Evolutionary conservation across 2,329 filamentous ascomycete genomes (phyloP), one percentile per base, ranked within the genome.

Genomic region (Colletotrichum tamarilloi): DNA sequence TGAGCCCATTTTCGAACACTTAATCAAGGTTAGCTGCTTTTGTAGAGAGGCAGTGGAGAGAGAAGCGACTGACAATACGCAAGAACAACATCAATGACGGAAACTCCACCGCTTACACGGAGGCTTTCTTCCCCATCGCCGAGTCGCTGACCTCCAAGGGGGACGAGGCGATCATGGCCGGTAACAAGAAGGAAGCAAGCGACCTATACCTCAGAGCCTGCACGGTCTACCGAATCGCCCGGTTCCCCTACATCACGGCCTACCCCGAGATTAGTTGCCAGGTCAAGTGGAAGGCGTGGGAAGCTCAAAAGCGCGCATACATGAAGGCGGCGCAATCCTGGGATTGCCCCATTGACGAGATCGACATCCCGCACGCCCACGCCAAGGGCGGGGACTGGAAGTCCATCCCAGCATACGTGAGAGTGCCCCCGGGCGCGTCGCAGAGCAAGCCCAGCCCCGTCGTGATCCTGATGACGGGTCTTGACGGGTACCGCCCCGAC

Each of bases 201-300:
- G 88, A 88, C 46, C 85, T 92, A 22, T 94, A 92, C 80, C 86
- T 94, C n/a, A 90, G 93, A 26, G 92, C 92, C 5, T 92, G 92
- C 26, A 90, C 92, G 30, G 86, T 95, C n/a, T 92, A 93, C 81
- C 88, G 93, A 65, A 94, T 95, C 76, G 87, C 92, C 0, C 88
- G 93, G 19, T 95, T 95, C 78, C 93, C 93, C 4, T 88, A 88
- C 76, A 84, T 88, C 75, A 81, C 83, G 3, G 75, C 79, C 4
- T 83, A 80, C 62, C 85, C 86, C 0, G 63, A 72, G 2, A 74
- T 84, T 53, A 85, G 77, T 76, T 83, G 84, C 56, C 79, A 81
- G 1, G 79, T 81, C 60, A 92, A 95, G 81, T 87, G 89, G 75
- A 80, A 86, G 32, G 92, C 92, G 1, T 95, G 92, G 89, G 84